Evolutionary conservation across 208 protist genomes (phyloP).

Genomic region (Zelonia costaricensis): DNA sequence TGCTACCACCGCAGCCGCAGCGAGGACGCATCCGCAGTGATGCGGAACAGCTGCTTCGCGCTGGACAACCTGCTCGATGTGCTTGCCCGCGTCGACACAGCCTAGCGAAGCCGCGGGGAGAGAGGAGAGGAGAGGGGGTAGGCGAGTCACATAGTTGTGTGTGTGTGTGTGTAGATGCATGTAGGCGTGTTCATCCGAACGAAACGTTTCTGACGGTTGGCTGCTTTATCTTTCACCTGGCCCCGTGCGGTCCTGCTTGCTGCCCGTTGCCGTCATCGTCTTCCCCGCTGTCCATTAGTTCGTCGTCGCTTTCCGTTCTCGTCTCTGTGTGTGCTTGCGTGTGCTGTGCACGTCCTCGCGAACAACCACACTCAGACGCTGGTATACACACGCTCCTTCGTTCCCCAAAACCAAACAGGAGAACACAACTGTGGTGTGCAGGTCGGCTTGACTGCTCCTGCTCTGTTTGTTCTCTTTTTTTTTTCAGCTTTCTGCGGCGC

Average conservation of each 20-base stretch:
- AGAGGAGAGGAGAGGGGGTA: background rate
- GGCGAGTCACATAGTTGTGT: background rate
- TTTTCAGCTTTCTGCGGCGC: no score
- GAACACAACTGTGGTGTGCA: no score
- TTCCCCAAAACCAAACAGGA: no score
- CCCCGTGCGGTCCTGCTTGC: background rate
- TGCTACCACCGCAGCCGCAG: conserved; percentile 26
- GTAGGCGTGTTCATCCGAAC: background rate
- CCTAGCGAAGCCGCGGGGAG: background rate
- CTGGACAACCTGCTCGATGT: conserved; percentile 26
- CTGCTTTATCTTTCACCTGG: background rate
- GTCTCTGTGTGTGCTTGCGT: no score
- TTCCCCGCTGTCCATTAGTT: no score
- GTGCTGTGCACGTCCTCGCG: no score
- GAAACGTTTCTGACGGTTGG: no score
- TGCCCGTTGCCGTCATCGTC: background rate
- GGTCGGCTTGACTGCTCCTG: no score
- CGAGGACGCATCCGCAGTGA: background rate
- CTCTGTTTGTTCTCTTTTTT: no score
- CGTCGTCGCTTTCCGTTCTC: no score
- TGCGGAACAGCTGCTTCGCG: conserved; percentile 11
- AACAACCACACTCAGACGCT: no score
- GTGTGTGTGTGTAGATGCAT: background rate
- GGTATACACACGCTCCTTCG: no score
- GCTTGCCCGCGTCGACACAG: conserved; percentile 20